phyloP scores from a whole-genome alignment of 2,329 filamentous ascomycete species.

The Cladosporium sp. region DNA sequence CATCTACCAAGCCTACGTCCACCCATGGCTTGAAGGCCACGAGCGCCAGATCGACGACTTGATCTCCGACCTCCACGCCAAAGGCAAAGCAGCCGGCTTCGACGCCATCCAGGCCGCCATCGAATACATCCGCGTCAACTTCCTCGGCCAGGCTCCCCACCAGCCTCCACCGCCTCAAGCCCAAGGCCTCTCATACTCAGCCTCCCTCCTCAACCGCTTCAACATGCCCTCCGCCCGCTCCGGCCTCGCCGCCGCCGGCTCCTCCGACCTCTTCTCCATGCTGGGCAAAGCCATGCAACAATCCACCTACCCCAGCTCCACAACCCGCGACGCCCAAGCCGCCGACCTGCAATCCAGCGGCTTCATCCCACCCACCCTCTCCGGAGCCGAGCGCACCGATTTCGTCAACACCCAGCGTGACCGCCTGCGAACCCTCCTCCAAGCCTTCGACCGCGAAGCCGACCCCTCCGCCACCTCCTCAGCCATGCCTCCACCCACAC shows the following conservation, averaged over 20 bases:
- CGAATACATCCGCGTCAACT: conserved; percentile 63
- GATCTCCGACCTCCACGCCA: conserved; percentile 76
- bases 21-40: conserved; percentile 84
- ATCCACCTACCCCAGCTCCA: conserved; percentile 32
- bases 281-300: conserved; percentile 68
- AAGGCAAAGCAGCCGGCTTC: conserved; percentile 70
- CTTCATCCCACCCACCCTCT: conserved; percentile 68
- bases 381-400: conserved; percentile 63
- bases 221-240: conserved; percentile 69
- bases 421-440: conserved; percentile 67
- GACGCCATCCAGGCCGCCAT: conserved; percentile 46
- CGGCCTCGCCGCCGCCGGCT: conserved; percentile 40
- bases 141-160: conserved; percentile 71
- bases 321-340: conserved; percentile 38
- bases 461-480: conserved; percentile 8
- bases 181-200: conserved; percentile 61
- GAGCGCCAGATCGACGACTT: conserved; percentile 86
- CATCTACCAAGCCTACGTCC: conserved; percentile 79
- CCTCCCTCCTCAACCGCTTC: conserved; percentile 79
- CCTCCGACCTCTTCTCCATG: conserved; percentile 70
- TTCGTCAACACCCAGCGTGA: conserved; percentile 80
- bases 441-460: conserved; percentile 76
- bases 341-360: conserved; percentile 55
- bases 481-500: conserved; percentile 19
- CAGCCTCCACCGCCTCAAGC: conserved; percentile 45